Base-by-base conservation (phyloP, 192 early-diverging fungal genomes). In the Borealophlyctis nickersoniae region DNA sequence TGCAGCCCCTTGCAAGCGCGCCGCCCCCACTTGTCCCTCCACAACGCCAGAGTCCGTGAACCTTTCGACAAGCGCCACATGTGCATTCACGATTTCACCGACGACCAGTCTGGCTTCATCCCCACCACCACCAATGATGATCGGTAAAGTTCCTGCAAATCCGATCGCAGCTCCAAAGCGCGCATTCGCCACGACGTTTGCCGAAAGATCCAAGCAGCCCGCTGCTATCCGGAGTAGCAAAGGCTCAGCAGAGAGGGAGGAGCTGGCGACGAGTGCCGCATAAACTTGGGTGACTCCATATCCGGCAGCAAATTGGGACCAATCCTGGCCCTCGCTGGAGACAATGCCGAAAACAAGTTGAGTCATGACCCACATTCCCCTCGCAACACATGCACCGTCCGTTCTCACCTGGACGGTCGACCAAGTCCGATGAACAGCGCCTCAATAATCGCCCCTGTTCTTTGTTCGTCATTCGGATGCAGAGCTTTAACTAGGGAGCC, bases 271-370 rank as follows among this genome's bases (percentile, higher is more conserved):
- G 39, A 19, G 19, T 45, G n/a, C n/a, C n/a, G n/a, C n/a, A n/a
- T n/a, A n/a, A n/a, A n/a, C n/a, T n/a, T n/a, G n/a, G n/a, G n/a
- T n/a, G n/a, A 63, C 32, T 2, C 62, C 62, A 28, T 63, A 53
- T 19, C 55, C 36, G 29, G 24, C 33, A 9, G 58, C 66, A 59
- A 68, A 68, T 33, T 68, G 66, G 29, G 29, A 34, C 59, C 57
- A 61, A 24, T 61, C 66, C 9, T 60, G 58, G 4, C 52, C 58
- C 9, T 35, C 31, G 26, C 62, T 63, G 50, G 16, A 3, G 9
- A 2, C 9, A 4, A 32, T 24, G 19, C 28, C 0, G 45, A 27
- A 45, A 29, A n/a, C n/a, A n/a, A n/a, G n/a, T n/a, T n/a, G n/a
- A n/a, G n/a, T n/a, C n/a, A n/a, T n/a, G n/a, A n/a, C n/a, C n/a